Evolutionary conservation across 2,329 filamentous ascomycete species (phyloP), one percentile per base, ranked within the genome.

Genomic region (Stromatinia cepivora): DNA sequence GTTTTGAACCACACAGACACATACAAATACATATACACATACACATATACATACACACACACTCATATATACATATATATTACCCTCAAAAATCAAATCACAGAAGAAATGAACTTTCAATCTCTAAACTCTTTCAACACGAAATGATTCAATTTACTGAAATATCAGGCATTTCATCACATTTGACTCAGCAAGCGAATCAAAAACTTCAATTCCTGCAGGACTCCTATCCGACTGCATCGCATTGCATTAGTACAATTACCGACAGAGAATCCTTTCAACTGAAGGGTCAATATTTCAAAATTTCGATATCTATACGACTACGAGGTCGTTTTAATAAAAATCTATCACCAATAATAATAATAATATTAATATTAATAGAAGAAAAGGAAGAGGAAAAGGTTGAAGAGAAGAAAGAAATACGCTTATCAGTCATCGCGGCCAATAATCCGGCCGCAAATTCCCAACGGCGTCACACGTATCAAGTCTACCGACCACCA

Each of bases 381-480:
- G 1, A 46, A 31, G 15, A 34, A 61, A 10, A 48, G 15, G 10
- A 17, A n/a, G 20, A 50, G n/a, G n/a, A 25, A 36, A 31, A 42
- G 56, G 1, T 54, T 36, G 46, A 53, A 61, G 15, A 53, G 45
- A 50, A 28, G 58, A 22, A 54, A 34, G 36, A 31, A 10, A 36
- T 28, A 28, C 45, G n/a, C 65, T 68, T 68, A 53, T 53, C 45
- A 56, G 28, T 48, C 42, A 56, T 54, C 46, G 67, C 69, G 63
- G 50, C 63, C 69, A 34, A 57, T 57, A 61, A 56, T 53, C 39
- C 42, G 66, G 71, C 72, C 73, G 68, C 71, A 46, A 71, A 72
- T 72, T 71, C 70, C 70, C 72, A 76, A 75, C 75, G 76, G 76
- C 75, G 69, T 76, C 76, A 64, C 75, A 75, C 69, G 72, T 71